Evolutionary conservation across 2,329 filamentous ascomycete genomes (phyloP).

Genomic region (Alternaria ethzedia): DNA sequence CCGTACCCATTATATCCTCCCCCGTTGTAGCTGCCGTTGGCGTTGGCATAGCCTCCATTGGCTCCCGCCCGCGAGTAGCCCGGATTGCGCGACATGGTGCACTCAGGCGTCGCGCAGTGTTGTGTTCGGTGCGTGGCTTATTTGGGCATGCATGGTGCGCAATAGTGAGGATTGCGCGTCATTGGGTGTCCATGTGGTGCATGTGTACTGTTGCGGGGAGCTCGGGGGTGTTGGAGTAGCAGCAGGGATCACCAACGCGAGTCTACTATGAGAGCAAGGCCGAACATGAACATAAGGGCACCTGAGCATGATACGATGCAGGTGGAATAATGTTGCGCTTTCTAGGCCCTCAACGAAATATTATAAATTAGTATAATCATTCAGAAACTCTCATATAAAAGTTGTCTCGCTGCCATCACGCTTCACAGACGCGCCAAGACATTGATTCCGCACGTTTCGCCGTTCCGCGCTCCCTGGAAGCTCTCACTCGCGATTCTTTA

Average conservation of each 20-base stretch:
- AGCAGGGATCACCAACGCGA: constrained; percentile 20
- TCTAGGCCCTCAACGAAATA: no score
- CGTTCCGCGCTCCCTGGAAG: constrained; percentile 19
- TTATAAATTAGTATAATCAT: no score
- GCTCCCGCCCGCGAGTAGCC: constrained; percentile 39
- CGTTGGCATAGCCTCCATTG: constrained; percentile 49
- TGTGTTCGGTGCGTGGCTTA: constrained; percentile 2
- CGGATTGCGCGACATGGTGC: constrained; percentile 47
- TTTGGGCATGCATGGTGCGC: constrained; percentile 22
- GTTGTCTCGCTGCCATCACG: no score
- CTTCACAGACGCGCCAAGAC: constrained; percentile 18
- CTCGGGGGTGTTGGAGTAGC: constrained; percentile 32
- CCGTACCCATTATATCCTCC: constrained; percentile 32
- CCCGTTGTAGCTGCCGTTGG: constrained; percentile 18
- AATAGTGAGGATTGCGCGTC: constrained; percentile 14
- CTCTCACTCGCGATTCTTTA: constrained; percentile 21
- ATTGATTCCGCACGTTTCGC: constrained; percentile 19
- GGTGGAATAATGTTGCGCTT: not conserved
- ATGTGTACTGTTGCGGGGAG: constrained; percentile 31
- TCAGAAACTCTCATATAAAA: no score
- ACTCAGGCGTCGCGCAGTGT: constrained; percentile 12
- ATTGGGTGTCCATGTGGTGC: constrained; percentile 5
- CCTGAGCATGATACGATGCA: not conserved
- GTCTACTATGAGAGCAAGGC: not conserved
- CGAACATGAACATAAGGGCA: not conserved